Evolutionary conservation across 192 early-diverging fungal genomes (phyloP).

Genomic region (Umbelopsis sp.): DNA sequence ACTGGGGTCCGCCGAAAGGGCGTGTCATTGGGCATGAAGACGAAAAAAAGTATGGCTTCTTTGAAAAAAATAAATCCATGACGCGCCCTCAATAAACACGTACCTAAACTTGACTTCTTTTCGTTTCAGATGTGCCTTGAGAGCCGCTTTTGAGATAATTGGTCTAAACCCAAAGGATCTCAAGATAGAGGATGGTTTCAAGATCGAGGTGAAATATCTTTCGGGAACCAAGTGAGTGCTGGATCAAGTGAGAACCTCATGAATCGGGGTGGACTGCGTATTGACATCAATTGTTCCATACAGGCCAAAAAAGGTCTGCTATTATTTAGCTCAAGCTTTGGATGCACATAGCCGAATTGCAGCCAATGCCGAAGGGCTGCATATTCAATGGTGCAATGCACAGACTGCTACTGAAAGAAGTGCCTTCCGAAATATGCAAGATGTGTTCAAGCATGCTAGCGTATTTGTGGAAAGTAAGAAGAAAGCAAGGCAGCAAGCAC

Average conservation of each 20-base stretch:
- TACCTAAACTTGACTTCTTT: constrained; percentile 12
- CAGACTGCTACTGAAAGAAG: constrained; percentile 69
- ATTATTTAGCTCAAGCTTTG: constrained; percentile 73
- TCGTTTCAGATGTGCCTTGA: constrained; percentile 70
- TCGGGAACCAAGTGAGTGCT: constrained; percentile 64
- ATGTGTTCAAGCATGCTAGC: constrained; percentile 72
- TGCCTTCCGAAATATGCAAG: constrained; percentile 81
- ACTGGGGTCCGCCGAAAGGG: constrained; percentile 87
- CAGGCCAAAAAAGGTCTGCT: constrained; percentile 80
- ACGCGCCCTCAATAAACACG: background rate
- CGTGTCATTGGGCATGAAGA: constrained; percentile 77
- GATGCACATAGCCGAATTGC: constrained; percentile 59
- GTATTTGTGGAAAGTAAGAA: constrained; percentile 62
- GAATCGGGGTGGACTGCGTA: background rate
- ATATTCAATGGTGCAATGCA: constrained; percentile 72
- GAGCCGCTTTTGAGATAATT: constrained; percentile 74
- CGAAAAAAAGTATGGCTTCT: constrained; percentile 73
- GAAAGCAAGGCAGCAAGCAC: constrained; percentile 19
- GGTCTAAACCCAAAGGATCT: constrained; percentile 73
- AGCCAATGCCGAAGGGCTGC: constrained; percentile 67
- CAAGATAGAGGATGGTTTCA: constrained; percentile 71
- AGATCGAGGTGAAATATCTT: constrained; percentile 79
- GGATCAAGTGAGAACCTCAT: background rate
- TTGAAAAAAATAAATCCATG: background rate
- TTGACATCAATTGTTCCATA: background rate